Percentiles rank a stretch among this genome's conserved stretches.
Conservation (phyloP, 306 rosid genomes). For the Vicia faba region DNA sequence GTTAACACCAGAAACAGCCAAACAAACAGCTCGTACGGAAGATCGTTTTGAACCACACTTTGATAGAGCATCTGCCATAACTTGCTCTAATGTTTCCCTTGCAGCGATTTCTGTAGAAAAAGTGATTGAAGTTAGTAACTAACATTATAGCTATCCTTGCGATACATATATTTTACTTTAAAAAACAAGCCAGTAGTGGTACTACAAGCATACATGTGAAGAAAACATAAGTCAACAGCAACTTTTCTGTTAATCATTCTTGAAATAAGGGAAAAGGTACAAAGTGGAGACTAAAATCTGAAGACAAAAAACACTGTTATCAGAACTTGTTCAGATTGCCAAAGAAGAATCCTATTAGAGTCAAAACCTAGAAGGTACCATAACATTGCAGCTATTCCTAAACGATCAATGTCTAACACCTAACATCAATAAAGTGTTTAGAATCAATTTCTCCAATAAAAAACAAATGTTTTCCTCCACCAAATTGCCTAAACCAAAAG, state of each 20-base stretch:
- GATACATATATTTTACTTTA: slow-evolving; percentile 7
- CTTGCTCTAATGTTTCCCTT: slow-evolving; percentile 83
- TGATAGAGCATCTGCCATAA: slow-evolving; percentile 83
- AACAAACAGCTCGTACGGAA: slow-evolving; percentile 86
- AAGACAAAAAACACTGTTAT: too few relatives aligned
- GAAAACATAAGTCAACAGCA: too few relatives aligned
- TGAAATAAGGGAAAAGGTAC: too few relatives aligned
- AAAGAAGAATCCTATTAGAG: too few relatives aligned
- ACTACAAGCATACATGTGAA: too few relatives aligned
- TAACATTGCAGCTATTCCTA: slow-evolving; percentile 25
- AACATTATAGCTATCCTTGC: slow-evolving; percentile 13
- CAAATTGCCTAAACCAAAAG: slow-evolving; percentile 25
- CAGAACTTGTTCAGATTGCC: too few relatives aligned
- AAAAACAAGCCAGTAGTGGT: too few relatives aligned
- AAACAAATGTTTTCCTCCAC: background rate
- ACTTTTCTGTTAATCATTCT: too few relatives aligned
- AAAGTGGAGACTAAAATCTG: too few relatives aligned
- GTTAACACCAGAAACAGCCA: slow-evolving; percentile 91
- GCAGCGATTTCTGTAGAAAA: slow-evolving; percentile 74
- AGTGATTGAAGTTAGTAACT: slow-evolving; percentile 37
- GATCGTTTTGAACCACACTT: slow-evolving; percentile 78
- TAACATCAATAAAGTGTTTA: slow-evolving; percentile 2
- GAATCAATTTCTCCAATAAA: slow-evolving; percentile 18
- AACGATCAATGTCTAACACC: slow-evolving; percentile 11
- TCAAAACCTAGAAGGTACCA: too few relatives aligned